Conservation (phyloP, 768 basidiomycete species). For the Leccinum rimulosum region DNA sequence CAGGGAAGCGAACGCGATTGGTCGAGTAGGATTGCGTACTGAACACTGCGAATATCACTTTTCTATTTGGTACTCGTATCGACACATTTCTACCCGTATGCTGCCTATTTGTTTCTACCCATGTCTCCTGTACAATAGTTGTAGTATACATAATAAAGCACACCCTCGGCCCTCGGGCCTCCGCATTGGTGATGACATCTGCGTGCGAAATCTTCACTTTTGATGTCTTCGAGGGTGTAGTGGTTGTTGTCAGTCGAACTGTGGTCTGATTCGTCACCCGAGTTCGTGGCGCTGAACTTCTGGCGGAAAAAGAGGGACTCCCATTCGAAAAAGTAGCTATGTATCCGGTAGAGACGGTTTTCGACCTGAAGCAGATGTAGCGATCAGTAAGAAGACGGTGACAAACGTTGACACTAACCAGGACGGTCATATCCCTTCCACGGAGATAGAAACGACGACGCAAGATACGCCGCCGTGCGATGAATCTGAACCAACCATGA, state of each 20-base stretch:
- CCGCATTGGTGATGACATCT: too few species aligned
- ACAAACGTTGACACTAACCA: constrained; percentile 38
- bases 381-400: not conserved
- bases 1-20: too few species aligned
- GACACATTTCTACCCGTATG: too few species aligned
- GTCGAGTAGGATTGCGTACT: too few species aligned
- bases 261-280: constrained; percentile 26
- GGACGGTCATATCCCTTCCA: constrained; percentile 56
- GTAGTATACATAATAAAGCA: too few species aligned
- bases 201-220: too few species aligned
- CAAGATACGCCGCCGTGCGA: constrained; percentile 30
- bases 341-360: constrained; percentile 53
- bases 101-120: too few species aligned
- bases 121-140: too few species aligned
- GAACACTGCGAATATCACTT: too few species aligned
- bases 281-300: constrained; percentile 32
- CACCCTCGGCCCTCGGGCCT: too few species aligned
- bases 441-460: constrained; percentile 50
- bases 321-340: constrained; percentile 61
- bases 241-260: constrained; percentile 37
- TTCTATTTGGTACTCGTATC: too few species aligned
- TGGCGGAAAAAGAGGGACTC: constrained; percentile 51
- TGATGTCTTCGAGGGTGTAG: constrained; percentile 42
- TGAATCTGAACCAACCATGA: constrained; percentile 27
- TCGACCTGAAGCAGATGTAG: constrained; percentile 47